A percentile compares a stretch with the other conserved stretches of the same genome.
These are phyloP conservation scores for Pichia sp. DNA, from an alignment of 1,139 yeast species.

Conservation along the genomic window DNA sequence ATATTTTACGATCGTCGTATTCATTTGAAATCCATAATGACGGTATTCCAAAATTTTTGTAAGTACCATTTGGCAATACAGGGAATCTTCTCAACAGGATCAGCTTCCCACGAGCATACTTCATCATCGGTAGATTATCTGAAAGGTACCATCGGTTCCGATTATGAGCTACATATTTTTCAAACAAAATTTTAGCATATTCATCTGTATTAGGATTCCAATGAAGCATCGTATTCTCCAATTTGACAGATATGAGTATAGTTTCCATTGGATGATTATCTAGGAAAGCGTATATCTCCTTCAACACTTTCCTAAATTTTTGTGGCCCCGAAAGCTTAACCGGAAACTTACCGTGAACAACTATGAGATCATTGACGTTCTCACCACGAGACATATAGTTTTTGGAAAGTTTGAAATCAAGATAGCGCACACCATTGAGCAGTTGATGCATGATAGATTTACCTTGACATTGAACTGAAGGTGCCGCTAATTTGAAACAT, in stretches of 20 bases:
- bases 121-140: conserved; percentile 48
- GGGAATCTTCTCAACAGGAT: conserved; percentile 68
- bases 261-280: conserved; percentile 48
- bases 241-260: conserved; percentile 63
- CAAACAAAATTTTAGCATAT: conserved; percentile 60
- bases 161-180: conserved; percentile 43
- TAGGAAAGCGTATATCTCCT: conserved; percentile 56
- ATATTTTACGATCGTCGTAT: conserved; percentile 49
- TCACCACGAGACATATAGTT: conserved; percentile 36
- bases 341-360: conserved; percentile 72
- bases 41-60: conserved; percentile 51
- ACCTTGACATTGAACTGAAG: conserved; percentile 76
- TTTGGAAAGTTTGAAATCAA: conserved; percentile 62
- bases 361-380: conserved; percentile 50
- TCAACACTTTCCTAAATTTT: conserved; percentile 40
- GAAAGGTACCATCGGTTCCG: conserved; percentile 57
- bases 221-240: conserved; percentile 55
- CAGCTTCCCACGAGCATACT: conserved; percentile 61
- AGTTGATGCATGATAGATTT: conserved; percentile 54
- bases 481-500: conserved; percentile 56
- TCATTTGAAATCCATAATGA: conserved; percentile 68
- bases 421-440: conserved; percentile 63
- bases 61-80: conserved; percentile 38
- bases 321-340: conserved; percentile 48
- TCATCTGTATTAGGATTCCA: conserved; percentile 62